Conservation (phyloP, 768 basidiomycete genomes). For the Lactarius psammicola region DNA sequence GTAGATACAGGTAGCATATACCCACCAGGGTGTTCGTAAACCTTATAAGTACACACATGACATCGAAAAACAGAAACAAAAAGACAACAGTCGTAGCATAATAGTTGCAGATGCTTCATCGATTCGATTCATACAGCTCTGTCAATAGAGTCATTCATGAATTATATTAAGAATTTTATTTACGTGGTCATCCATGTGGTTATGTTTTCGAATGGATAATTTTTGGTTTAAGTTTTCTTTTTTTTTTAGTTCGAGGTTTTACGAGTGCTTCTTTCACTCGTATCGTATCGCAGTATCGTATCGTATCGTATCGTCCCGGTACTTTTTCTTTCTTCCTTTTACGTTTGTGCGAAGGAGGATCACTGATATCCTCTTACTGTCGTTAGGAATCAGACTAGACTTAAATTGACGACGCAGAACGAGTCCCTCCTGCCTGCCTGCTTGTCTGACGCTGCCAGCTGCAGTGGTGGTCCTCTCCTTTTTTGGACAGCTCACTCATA, state of each 20-base stretch:
- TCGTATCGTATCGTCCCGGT: background rate
- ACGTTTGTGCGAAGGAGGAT: background rate
- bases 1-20: constrained; percentile 10
- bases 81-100: background rate
- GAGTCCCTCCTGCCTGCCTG: background rate
- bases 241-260: background rate
- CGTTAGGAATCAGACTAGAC: background rate
- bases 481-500: background rate
- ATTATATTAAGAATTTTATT: background rate
- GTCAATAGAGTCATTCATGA: background rate
- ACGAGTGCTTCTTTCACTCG: background rate
- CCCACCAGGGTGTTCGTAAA: background rate
- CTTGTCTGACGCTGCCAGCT: background rate
- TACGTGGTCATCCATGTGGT: background rate
- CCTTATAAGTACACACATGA: background rate
- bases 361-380: background rate
- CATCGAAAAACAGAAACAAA: background rate
- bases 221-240: background rate
- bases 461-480: background rate
- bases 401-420: background rate
- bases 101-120: background rate
- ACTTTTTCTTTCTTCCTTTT: background rate
- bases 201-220: background rate
- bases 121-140: background rate
- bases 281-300: background rate